A percentile compares a stretch with the other conserved stretches of the same genome.
These are phyloP conservation scores for Globisporangium acanthophoron DNA, from an alignment of 352 stramenopile genomes.

Conservation along the genomic window DNA sequence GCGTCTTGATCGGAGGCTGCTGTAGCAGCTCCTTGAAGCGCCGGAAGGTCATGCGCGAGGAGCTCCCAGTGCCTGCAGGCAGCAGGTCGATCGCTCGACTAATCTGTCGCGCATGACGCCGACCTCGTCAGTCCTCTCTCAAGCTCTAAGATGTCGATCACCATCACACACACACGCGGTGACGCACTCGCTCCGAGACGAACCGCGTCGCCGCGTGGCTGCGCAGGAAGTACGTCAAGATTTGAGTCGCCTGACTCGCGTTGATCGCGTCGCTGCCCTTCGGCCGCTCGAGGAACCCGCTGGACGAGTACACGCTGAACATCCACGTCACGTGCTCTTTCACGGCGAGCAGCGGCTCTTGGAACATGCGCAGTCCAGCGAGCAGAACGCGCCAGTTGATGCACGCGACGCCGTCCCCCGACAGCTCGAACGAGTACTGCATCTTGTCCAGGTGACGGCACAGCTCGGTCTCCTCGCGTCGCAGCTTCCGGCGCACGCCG, in stretches of 20 bases:
- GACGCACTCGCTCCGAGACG: slow-evolving; percentile 48
- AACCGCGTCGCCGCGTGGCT: slow-evolving; percentile 43
- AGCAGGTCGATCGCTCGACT: slow-evolving; percentile 38
- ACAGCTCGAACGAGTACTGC: slow-evolving; percentile 58
- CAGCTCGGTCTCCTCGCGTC: slow-evolving; percentile 23
- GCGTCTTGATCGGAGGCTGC: slow-evolving; percentile 31
- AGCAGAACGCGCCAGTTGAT: slow-evolving; percentile 71
- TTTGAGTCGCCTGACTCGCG: slow-evolving; percentile 31
- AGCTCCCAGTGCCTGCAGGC: slow-evolving; percentile 19
- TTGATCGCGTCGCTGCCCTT: slow-evolving; percentile 25
- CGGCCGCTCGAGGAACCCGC: slow-evolving; percentile 40
- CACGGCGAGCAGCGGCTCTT: slow-evolving; percentile 46
- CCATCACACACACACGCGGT: neutral
- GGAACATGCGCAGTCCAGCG: slow-evolving; percentile 46
- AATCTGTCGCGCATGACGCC: slow-evolving; percentile 20
- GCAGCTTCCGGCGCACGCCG: slow-evolving; percentile 16
- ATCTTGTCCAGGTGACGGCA: slow-evolving; percentile 53
- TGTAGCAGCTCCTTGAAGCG: slow-evolving; percentile 39
- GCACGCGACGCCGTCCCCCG: slow-evolving; percentile 36
- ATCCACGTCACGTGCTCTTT: slow-evolving; percentile 51
- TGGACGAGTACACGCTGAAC: slow-evolving; percentile 52
- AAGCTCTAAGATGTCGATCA: no score
- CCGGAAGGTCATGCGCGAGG: slow-evolving; percentile 35
- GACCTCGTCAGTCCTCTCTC: neutral
- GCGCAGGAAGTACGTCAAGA: slow-evolving; percentile 48